Percentiles rank a stretch among this genome's conserved stretches.
phyloP scores from a whole-genome alignment of 768 basidiomycete genomes.

The Podaxis mareebaensis region DNA sequence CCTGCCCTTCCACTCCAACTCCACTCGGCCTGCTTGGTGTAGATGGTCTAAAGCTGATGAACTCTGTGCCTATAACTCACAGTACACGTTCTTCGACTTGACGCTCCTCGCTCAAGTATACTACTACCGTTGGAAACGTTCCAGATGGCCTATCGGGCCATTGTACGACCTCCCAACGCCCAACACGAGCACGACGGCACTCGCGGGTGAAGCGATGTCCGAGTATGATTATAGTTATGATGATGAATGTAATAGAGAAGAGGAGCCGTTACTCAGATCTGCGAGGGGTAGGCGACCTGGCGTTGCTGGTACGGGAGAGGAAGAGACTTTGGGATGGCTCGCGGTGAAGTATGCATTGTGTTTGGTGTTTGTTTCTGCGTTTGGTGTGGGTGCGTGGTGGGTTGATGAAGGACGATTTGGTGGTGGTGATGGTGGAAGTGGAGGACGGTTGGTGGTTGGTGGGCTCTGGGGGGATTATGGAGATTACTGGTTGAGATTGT shows the following conservation, averaged over 20 bases:
- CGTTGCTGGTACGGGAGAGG: not conserved
- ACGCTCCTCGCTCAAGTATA: slow-evolving; percentile 83
- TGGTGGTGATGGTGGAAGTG: not conserved
- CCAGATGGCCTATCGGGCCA: slow-evolving; percentile 13
- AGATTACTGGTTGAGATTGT: slow-evolving; percentile 35
- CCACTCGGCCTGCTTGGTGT: not conserved
- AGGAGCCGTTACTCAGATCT: slow-evolving; percentile 9
- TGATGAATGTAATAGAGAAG: not conserved
- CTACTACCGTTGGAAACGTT: slow-evolving; percentile 77
- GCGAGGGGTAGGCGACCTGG: not conserved
- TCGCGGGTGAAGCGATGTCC: not conserved
- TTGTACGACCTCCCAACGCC: slow-evolving; percentile 11
- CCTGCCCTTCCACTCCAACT: slow-evolving; percentile 11
- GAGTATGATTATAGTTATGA: not conserved
- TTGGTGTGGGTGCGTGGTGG: slow-evolving; percentile 72
- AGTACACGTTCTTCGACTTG: slow-evolving; percentile 88
- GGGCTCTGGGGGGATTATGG: slow-evolving; percentile 25
- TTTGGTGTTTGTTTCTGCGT: slow-evolving; percentile 62
- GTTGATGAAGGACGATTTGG: slow-evolving; percentile 41
- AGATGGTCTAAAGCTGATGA: not conserved
- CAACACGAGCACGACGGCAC: slow-evolving; percentile 38
- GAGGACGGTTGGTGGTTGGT: slow-evolving; percentile 19
- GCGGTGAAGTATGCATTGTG: slow-evolving; percentile 40
- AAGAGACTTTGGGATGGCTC: slow-evolving; percentile 21
- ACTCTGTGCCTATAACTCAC: slow-evolving; percentile 14